Evolutionary conservation across 371 early-diverging fungal genomes (phyloP), one percentile per base, ranked within the genome.

Genomic region (Polyrhizophydium stewartii): DNA sequence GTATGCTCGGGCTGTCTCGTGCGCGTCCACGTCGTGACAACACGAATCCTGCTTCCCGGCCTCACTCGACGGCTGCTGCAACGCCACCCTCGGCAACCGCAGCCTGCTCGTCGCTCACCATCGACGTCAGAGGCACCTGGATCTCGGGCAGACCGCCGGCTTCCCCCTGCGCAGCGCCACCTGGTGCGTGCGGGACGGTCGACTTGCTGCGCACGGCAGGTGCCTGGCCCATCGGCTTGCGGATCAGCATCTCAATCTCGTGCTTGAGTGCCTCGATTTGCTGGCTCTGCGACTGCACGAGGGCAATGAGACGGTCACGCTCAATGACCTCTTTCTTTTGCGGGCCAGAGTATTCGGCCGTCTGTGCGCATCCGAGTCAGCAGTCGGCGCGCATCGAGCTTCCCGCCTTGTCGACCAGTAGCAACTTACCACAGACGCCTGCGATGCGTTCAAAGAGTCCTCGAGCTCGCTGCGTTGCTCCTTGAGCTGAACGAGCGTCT

Each of bases 241-340:
- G 63, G 22, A 78, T 74, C 6, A 82, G 66, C 50, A 68, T 50
- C 33, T 78, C 77, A 38, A 82, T 75, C 58, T 82, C 83, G 2
- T 60, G 55, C 52, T 76, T 76, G 25, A 83, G 61, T 24, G 45
- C 71, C 41, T 76, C 75, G 53, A 83, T 80, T 52, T 81, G 71
- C 38, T 61, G 46, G 17, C 70, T 66, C 57, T 81, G 81, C 0
- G 60, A 43, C 35, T 75, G 74, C 0, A 82, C 76, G 19, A 78
- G 59, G 3, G 28, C n/a, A 30, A 76, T 64, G 21, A 83, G 67
- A 40, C 72, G 67, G 30, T 76, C 67, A 0, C 73, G 66, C 51
- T 83, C 81, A 9, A 63, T 24, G 1, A 72, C 56, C 45, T 79
- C 77, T 37, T 73, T 64, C 31, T 68, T 60, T n/a, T 69, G 74